Conservation (phyloP, 805 yeast genomes). For the Cyberlindnera nakhonratchasimensis region DNA sequence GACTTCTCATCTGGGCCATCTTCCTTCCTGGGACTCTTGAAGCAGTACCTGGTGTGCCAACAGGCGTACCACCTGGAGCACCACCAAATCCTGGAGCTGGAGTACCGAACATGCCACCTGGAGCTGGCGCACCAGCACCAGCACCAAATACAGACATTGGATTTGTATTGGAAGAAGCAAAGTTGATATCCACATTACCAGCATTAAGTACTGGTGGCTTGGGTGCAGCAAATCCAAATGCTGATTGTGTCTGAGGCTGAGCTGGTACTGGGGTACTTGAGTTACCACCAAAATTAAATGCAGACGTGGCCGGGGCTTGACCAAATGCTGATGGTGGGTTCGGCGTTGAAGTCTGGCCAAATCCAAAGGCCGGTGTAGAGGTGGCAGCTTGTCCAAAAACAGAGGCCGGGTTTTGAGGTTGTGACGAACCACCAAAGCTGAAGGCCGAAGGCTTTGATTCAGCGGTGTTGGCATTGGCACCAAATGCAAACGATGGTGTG, state of each 20-base stretch:
- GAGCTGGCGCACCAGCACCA: conserved; percentile 9
- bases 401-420: conserved; percentile 18
- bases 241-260: conserved; percentile 3
- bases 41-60: conserved; percentile 3
- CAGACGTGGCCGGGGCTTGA: conserved; percentile 14
- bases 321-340: conserved; percentile 15
- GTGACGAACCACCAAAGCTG: conserved; percentile 22
- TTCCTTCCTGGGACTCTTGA: conserved; percentile 25
- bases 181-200: conserved; percentile 16
- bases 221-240: conserved; percentile 14
- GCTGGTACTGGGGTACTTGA: conserved; percentile 14
- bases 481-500: conserved; percentile 11
- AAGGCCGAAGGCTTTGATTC: conserved; percentile 13
- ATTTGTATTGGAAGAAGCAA: conserved; percentile 5
- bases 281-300: conserved; percentile 15
- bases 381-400: conserved; percentile 18
- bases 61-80: conserved; percentile 22
- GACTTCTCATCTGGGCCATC: conserved; percentile 27
- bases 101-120: conserved; percentile 13
- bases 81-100: conserved; percentile 14
- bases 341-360: conserved; percentile 17
- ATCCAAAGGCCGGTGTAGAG: conserved; percentile 11
- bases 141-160: conserved; percentile 17
- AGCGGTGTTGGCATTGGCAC: conserved; percentile 10
- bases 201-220: conserved; percentile 12